Conservation (phyloP, 1,139 yeast species). For the Insectozyma bohioensis region DNA sequence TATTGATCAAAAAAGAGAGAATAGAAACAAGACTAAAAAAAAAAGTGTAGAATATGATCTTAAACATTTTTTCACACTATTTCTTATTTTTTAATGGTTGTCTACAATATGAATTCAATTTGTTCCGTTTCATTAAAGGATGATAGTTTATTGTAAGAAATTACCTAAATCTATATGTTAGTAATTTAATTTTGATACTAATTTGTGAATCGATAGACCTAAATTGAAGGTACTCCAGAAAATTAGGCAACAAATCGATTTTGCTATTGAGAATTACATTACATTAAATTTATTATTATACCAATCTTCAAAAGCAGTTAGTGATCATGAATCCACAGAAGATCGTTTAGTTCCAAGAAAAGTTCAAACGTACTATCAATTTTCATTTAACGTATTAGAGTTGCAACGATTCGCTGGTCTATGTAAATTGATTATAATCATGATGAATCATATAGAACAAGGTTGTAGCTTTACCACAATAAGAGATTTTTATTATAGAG, state of each 20-base stretch:
- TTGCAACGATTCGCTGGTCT: slow-evolving; percentile 15
- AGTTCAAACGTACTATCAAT: slow-evolving; percentile 6
- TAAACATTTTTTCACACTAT: no score
- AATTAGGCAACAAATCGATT: slow-evolving; percentile 10
- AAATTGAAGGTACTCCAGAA: slow-evolving; percentile 7
- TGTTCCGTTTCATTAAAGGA: no score
- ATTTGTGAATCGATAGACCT: no score
- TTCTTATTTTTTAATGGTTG: no score
- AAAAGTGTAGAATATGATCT: no score
- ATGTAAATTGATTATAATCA: slow-evolving; percentile 20
- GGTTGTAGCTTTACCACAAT: slow-evolving; percentile 39
- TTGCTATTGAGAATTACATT: slow-evolving; percentile 4
- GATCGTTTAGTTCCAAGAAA: slow-evolving; percentile 2
- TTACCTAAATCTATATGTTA: no score
- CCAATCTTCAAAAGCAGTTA: not conserved
- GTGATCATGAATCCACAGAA: not conserved
- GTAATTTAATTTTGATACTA: no score
- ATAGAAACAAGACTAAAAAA: no score
- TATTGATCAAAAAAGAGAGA: no score
- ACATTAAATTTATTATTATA: slow-evolving; percentile 5
- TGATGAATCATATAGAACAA: slow-evolving; percentile 20
- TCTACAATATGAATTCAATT: no score
- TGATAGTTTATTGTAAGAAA: no score
- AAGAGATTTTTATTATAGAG: slow-evolving; percentile 66
- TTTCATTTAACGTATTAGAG: slow-evolving; percentile 7